These are phyloP conservation scores for Phaeosphaeria sp. DNA, from an alignment of 2,329 filamentous ascomycete genomes.

Conservation along the genomic window DNA sequence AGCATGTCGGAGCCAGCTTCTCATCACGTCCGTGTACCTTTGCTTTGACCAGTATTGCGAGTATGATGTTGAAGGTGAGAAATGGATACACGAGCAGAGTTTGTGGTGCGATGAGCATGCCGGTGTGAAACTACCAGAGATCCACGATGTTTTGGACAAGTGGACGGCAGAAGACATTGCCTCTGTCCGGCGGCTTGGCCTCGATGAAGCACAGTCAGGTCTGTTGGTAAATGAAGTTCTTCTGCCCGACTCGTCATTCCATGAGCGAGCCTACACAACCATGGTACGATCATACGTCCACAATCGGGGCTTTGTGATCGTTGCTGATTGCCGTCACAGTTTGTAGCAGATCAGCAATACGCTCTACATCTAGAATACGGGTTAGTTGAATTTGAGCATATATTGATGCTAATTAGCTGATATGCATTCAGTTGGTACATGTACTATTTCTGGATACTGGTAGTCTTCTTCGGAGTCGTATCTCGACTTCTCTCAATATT, in stretches of 20 bases:
- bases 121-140: slow-evolving; percentile 32
- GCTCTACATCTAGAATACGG: slow-evolving; percentile 40
- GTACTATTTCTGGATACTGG: slow-evolving; percentile 39
- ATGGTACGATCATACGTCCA: slow-evolving; percentile 23
- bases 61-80: slow-evolving; percentile 14
- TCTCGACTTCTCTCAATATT: slow-evolving; percentile 29
- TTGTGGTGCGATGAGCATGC: slow-evolving; percentile 30
- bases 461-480: slow-evolving; percentile 18
- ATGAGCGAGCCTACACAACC: slow-evolving; percentile 36
- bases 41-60: slow-evolving; percentile 36
- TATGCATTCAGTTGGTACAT: slow-evolving; percentile 29
- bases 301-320: neutral
- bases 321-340: slow-evolving; percentile 18
- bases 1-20: slow-evolving; percentile 33
- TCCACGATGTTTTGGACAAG: slow-evolving; percentile 28
- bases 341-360: slow-evolving; percentile 33
- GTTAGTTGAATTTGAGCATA: slow-evolving; percentile 14
- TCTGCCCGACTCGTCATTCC: slow-evolving; percentile 28
- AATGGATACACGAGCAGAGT: slow-evolving; percentile 25
- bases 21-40: slow-evolving; percentile 36
- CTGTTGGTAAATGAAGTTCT: slow-evolving; percentile 24
- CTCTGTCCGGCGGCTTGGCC: slow-evolving; percentile 20
- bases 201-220: slow-evolving; percentile 26
- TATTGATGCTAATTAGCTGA: neutral
- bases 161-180: slow-evolving; percentile 27